Percentiles rank a stretch among this genome's conserved stretches.
phyloP scores from a whole-genome alignment of 768 basidiomycete genomes.

The Auriscalpium orientale region DNA sequence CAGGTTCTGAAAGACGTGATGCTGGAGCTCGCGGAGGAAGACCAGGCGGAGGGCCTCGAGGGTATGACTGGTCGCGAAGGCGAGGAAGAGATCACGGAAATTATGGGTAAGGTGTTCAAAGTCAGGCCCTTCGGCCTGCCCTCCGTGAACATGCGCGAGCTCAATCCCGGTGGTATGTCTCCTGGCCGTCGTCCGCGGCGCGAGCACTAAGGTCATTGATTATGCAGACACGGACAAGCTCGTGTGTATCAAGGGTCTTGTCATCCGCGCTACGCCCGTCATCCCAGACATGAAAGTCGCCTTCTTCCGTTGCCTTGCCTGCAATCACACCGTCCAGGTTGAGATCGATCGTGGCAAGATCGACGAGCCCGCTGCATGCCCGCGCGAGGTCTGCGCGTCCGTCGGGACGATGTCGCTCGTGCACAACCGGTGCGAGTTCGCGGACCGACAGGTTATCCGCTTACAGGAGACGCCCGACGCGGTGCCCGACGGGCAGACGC shows the following conservation, averaged over 20 bases:
- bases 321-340: conserved; percentile 93
- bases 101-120: conserved; percentile 85
- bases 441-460: conserved; percentile 90
- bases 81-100: conserved; percentile 82
- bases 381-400: conserved; percentile 85
- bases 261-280: conserved; percentile 94
- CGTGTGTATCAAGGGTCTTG: conserved; percentile 90
- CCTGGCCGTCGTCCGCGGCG: not conserved
- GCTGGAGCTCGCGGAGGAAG: conserved; percentile 79
- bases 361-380: conserved; percentile 85
- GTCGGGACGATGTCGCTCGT: conserved; percentile 90
- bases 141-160: conserved; percentile 85
- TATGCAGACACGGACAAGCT: conserved; percentile 92
- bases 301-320: conserved; percentile 95
- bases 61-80: conserved; percentile 73
- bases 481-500: conserved; percentile 97
- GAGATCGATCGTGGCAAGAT: conserved; percentile 99
- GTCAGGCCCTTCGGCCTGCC: conserved; percentile 84
- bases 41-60: conserved; percentile 60
- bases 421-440: conserved; percentile 95
- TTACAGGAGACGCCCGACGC: conserved; percentile 97
- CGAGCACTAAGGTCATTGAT: not conserved
- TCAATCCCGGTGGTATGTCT: conserved; percentile 81
- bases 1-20: conserved; percentile 90
- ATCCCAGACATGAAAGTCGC: conserved; percentile 99